Conservation (phyloP, 2,329 filamentous ascomycete species). For the Lecanicillium sp. region DNA sequence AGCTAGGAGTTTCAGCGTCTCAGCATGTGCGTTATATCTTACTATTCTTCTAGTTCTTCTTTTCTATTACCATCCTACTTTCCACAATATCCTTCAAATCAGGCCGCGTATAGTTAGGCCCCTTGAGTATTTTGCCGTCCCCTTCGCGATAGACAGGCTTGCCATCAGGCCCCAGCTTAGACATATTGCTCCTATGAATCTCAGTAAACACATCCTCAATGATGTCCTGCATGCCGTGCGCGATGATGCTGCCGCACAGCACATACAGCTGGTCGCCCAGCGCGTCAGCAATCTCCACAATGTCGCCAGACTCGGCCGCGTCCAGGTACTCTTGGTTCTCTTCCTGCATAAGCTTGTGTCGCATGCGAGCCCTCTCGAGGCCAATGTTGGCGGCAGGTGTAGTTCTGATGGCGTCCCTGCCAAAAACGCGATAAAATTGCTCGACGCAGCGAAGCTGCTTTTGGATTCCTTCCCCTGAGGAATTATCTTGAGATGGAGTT, state of each 20-base stretch:
- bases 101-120: too few relatives aligned
- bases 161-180: background rate
- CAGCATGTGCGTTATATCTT: too few relatives aligned
- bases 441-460: background rate
- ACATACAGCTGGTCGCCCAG: background rate
- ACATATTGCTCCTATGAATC: background rate
- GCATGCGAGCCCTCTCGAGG: background rate
- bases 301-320: background rate
- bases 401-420: background rate
- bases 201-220: background rate
- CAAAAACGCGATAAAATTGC: background rate
- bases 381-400: background rate
- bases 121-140: background rate
- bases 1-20: too few relatives aligned
- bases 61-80: too few relatives aligned
- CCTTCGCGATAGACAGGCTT: background rate
- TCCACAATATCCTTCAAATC: too few relatives aligned
- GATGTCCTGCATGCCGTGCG: slow-evolving; percentile 1
- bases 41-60: too few relatives aligned
- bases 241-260: background rate
- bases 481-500: too few relatives aligned
- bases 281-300: background rate
- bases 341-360: background rate
- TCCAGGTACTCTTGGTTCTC: background rate
- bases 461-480: background rate